These are phyloP conservation scores for Stephania japonica DNA, from an alignment of 164 flowering plant species.

Conservation along the genomic window DNA sequence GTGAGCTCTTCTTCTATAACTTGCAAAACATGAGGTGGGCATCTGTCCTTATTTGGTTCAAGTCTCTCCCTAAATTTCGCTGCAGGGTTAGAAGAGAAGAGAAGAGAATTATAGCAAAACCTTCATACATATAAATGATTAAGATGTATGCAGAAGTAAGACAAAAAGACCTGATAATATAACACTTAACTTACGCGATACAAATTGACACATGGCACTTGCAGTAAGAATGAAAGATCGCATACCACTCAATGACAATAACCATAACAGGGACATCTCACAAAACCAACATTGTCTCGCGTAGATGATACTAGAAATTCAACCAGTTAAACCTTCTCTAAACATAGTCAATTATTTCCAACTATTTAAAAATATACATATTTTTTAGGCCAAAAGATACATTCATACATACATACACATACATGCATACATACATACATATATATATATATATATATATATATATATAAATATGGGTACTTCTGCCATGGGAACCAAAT, in stretches of 20 bases:
- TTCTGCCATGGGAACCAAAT: too few species aligned
- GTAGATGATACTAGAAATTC: background rate
- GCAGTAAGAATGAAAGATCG: background rate
- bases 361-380: background rate
- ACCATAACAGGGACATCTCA: background rate
- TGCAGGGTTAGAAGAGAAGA: conserved; percentile 28
- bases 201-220: background rate
- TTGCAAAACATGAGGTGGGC: conserved; percentile 92
- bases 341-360: background rate
- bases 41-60: conserved; percentile 81
- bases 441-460: too few species aligned
- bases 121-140: background rate
- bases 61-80: conserved; percentile 93
- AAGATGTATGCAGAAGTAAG: conserved; percentile 1
- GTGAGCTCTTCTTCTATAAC: conserved; percentile 97
- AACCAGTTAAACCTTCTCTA: background rate
- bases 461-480: too few species aligned
- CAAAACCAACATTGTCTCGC: background rate
- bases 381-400: too few species aligned
- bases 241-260: background rate
- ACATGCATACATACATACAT: too few species aligned
- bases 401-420: too few species aligned
- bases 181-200: background rate
- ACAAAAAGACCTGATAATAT: background rate
- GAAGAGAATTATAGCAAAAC: conserved; percentile 4